Conservation (phyloP, 345 rosid genomes). For the Ceriops zippeliana region DNA sequence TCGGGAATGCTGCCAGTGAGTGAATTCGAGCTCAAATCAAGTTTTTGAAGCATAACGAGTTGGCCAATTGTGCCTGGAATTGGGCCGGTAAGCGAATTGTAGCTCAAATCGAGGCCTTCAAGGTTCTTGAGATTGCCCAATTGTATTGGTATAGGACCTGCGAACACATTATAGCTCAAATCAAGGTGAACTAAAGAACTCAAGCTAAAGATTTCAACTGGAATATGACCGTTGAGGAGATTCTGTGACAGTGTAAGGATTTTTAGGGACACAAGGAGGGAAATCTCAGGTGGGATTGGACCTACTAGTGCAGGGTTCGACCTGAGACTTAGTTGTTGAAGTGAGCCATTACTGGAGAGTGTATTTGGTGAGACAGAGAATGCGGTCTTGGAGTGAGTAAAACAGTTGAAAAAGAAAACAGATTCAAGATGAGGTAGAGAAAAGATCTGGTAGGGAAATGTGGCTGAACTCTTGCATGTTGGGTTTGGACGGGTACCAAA, state of each 20-base stretch:
- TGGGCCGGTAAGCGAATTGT: conserved; percentile 51
- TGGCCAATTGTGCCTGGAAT: conserved; percentile 64
- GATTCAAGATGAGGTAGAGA: conserved; percentile 67
- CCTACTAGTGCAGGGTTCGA: conserved; percentile 78
- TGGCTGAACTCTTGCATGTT: conserved; percentile 55
- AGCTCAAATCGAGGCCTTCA: conserved; percentile 74
- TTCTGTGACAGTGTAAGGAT: conserved; percentile 83
- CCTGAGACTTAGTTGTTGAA: conserved; percentile 75
- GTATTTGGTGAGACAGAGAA: conserved; percentile 40
- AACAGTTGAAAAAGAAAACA: conserved; percentile 71
- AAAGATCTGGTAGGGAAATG: conserved; percentile 59
- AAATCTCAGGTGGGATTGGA: conserved; percentile 59
- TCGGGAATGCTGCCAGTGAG: conserved; percentile 57
- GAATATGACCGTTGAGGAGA: conserved; percentile 57
- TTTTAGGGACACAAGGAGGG: conserved; percentile 55
- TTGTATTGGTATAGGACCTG: conserved; percentile 56
- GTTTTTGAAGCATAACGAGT: conserved; percentile 71
- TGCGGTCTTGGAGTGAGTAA: conserved; percentile 52
- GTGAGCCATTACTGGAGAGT: conserved; percentile 46
- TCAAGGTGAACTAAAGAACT: conserved; percentile 60
- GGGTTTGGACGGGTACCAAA: conserved; percentile 73
- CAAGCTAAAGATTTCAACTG: conserved; percentile 40
- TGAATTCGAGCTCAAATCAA: conserved; percentile 74
- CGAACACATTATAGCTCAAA: conserved; percentile 66
- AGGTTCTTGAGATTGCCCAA: conserved; percentile 60